Base-by-base conservation (phyloP, 1,139 yeast species). In the Candida sanyaensis region DNA sequence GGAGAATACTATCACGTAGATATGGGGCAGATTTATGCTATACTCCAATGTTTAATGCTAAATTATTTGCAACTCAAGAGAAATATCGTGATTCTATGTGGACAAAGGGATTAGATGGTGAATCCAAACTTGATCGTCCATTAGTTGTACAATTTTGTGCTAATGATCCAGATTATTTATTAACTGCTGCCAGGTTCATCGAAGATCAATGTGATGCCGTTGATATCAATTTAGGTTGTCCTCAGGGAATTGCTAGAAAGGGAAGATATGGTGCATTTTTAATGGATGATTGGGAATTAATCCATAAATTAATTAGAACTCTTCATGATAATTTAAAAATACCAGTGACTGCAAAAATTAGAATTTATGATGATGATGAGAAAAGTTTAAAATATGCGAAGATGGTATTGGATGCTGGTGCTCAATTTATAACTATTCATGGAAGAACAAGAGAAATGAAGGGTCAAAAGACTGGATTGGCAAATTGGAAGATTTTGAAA, bases 361-460 rank as follows among this genome's bases (percentile, higher is more conserved):
- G 99, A 55, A 88, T 95, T 2, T 93, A 84, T 62, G 93, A 91
- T 33, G 95, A 88, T 59, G 78, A 84, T 75, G 88, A 88, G 52
- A 91, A 90, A 71, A 84, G 96, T 1, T 73, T 95, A 47, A 84
- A 79, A 41, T 95, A 95, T 63, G 99, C 99, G 9, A 83, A 81
- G 63, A 85, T 88, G 90, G 92, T 95, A n/a, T 71, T 93, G 31
- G 78, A 78, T 53, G 97, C 99, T 0, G 99, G 99, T 6, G 99
- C 99, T 0, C 97, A 91, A 67, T 89, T 93, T 62, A 72, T 95
- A 39, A 91, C 98, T 1, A 88, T 95, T 5, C 99, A 95, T 65
- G 98, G 98, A 2, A 79, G 99, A 59, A 88, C 98, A 1, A 77
- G 99, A 55, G 99, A 92, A 53, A 95, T 92, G 96, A 93, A 93